These are phyloP conservation scores for Kwoniella pini DNA, from an alignment of 768 basidiomycete genomes.

Conservation along the genomic window DNA sequence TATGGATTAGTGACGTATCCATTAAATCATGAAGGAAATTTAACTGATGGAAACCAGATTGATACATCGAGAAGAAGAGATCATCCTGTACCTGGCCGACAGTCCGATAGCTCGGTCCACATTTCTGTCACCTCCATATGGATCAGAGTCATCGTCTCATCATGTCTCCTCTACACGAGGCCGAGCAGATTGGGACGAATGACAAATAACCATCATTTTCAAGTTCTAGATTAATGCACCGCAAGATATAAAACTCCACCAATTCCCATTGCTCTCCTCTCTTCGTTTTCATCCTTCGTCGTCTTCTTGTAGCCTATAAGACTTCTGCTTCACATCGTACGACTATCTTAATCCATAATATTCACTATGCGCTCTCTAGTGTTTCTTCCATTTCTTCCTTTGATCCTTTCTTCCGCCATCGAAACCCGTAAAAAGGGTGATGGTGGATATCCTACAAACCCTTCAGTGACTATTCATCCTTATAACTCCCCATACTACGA, in stretches of 20 bases:
- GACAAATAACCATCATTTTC: too few relatives aligned
- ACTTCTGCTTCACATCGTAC: background rate
- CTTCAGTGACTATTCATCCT: slow-evolving; percentile 39
- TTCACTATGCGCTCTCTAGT: background rate
- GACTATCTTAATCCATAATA: background rate
- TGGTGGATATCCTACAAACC: background rate
- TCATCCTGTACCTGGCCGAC: too few relatives aligned
- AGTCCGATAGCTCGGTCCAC: too few relatives aligned
- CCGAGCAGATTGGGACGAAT: too few relatives aligned
- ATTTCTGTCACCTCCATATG: too few relatives aligned
- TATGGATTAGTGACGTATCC: too few relatives aligned
- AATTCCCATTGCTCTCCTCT: background rate
- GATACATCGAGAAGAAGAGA: too few relatives aligned
- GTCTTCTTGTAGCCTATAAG: background rate
- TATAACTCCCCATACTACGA: slow-evolving; percentile 13
- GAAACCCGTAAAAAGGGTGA: slow-evolving; percentile 7
- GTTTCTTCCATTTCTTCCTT: slow-evolving; percentile 1
- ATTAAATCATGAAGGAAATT: too few relatives aligned
- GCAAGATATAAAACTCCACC: background rate
- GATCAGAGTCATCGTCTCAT: too few relatives aligned
- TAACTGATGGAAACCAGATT: too few relatives aligned
- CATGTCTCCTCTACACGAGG: too few relatives aligned
- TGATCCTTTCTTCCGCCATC: background rate
- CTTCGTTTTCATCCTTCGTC: background rate
- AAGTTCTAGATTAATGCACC: too few relatives aligned